These are phyloP conservation scores for Fusarium mexicanum DNA, from an alignment of 2,329 filamentous ascomycete species.

Conservation along the genomic window DNA sequence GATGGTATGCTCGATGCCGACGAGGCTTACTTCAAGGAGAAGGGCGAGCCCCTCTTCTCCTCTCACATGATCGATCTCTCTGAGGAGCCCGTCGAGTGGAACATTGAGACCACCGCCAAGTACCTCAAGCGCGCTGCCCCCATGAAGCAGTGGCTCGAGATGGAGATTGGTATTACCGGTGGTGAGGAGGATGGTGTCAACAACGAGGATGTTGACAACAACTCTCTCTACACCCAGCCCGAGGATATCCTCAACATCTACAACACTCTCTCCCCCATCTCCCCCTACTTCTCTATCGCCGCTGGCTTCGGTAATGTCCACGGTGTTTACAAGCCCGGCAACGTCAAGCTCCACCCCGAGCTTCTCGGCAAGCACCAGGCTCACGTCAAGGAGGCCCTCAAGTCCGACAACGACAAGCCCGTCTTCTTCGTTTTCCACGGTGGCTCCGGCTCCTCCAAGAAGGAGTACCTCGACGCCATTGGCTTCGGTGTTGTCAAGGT, in stretches of 20 bases:
- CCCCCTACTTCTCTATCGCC: constrained; percentile 96
- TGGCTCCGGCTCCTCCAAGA: constrained; percentile 88
- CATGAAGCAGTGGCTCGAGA: constrained; percentile 99
- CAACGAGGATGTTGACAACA: constrained; percentile 98
- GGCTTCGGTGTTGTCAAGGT: constrained; percentile 97
- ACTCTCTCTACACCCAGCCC: constrained; percentile 96
- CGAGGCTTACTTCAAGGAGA: constrained; percentile 92
- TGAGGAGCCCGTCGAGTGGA: constrained; percentile 89
- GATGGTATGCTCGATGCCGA: constrained; percentile 96
- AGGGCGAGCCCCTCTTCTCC: constrained; percentile 92
- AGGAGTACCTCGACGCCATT: constrained; percentile 91
- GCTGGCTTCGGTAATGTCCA: constrained; percentile 99
- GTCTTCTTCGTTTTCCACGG: constrained; percentile 99
- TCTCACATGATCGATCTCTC: constrained; percentile 99
- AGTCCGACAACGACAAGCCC: constrained; percentile 81
- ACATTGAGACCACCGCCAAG: constrained; percentile 89
- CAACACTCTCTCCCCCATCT: constrained; percentile 85
- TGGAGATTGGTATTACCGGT: constrained; percentile 89
- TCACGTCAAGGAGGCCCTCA: constrained; percentile 84
- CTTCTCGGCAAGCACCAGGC: constrained; percentile 96
- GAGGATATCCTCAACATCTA: constrained; percentile 95
- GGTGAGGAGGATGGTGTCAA: constrained; percentile 98
- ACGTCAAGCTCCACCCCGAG: constrained; percentile 96
- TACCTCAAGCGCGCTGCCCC: constrained; percentile 95
- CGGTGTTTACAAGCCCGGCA: constrained; percentile 98